Base-by-base conservation (phyloP, 1,139 yeast species). In the Blastobotrys persicus region DNA sequence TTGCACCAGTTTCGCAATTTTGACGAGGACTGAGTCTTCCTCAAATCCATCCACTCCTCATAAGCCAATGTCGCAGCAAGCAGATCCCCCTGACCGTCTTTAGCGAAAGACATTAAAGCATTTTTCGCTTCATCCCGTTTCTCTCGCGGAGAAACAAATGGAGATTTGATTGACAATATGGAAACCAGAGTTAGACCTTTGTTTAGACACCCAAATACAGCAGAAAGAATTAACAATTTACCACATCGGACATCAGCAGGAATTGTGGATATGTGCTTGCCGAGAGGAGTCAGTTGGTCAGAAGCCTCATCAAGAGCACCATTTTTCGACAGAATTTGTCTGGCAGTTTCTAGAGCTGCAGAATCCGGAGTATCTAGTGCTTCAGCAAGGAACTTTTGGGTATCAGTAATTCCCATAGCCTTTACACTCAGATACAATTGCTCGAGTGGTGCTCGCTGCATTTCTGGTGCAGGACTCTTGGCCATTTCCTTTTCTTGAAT, bases 241-340 rank as follows among this genome's bases (percentile, higher is more conserved):
- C 96, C 97, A 50, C 89, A 85, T 52, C 80, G 82, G 44, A 92
- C 77, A 66, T 92, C 98, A 7, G 95, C 75, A 0, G 98, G 98
- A 51, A 92, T 72, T 59, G 82, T 72, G 0, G 96, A 85, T 41
- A 91, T 73, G 61, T 85, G 89, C 49, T 74, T 77, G n/a, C 98
- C 98, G 39, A 92, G 70, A 47, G 85, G 79, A 0, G 98, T 85
- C 42, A 92, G 71, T 1, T 71, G 71, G 43, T 78, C 85, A 19
- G 71, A 68, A 9, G 45, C 52, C 7, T 59, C 61, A 26, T 66
- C 64, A 44, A 91, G 65, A 1, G 95, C 89, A 0, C 98, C 98
- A 45, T 87, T 77, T 43, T 85, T 83, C 12, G 72, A 73, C 54
- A 92, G 72, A 38, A 80, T 73, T 42, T 74, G 72, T 52, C 77